Percentiles rank a stretch among this genome's conserved stretches.
phyloP scores from a whole-genome alignment of 108 stramenopile species.

The Ochromonas danica region DNA sequence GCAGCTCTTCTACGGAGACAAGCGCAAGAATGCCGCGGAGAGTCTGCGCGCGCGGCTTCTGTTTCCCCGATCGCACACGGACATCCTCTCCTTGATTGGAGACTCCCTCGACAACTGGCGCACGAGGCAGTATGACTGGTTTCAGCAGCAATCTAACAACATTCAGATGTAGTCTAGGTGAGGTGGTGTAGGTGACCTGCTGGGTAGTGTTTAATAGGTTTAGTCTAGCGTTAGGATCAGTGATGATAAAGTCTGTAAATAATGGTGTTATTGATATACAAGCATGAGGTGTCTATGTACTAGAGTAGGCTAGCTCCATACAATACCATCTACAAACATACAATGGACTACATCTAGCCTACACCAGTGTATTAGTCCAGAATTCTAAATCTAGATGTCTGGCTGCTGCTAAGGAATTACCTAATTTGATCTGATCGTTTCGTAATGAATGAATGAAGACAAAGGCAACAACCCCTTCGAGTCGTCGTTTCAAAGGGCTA shows the following conservation, averaged over 20 bases:
- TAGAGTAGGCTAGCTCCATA: too few species aligned
- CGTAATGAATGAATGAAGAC: not conserved
- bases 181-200: too few species aligned
- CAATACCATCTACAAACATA: too few species aligned
- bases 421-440: not conserved
- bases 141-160: slow-evolving; percentile 26
- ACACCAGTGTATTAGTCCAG: too few species aligned
- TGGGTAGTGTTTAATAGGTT: too few species aligned
- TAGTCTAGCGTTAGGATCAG: too few species aligned
- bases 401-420: too few species aligned
- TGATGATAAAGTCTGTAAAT: too few species aligned
- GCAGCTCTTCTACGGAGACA: slow-evolving; percentile 23
- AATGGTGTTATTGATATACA: too few species aligned
- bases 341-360: too few species aligned
- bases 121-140: slow-evolving; percentile 40
- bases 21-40: not conserved
- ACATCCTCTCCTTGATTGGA: not conserved
- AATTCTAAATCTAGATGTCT: too few species aligned
- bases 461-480: not conserved
- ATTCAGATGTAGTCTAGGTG: slow-evolving; percentile 35
- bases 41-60: not conserved
- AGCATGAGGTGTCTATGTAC: too few species aligned
- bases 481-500: not conserved
- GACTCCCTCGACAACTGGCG: slow-evolving; percentile 28
- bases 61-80: not conserved